Conservation (phyloP, 805 yeast species). For the Nakazawaea pomicola region DNA sequence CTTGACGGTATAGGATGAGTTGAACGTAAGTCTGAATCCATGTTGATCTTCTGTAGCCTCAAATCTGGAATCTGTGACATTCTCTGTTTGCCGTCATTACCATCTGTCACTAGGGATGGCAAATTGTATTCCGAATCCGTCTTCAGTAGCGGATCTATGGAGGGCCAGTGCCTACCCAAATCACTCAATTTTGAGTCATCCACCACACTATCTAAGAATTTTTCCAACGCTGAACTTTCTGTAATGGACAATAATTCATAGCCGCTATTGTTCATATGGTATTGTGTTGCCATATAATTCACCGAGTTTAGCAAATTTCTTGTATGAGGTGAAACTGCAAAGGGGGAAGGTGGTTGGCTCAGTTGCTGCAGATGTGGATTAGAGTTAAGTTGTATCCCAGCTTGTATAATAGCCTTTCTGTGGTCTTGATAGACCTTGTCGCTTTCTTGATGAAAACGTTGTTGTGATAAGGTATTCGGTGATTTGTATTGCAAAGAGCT, state of each 20-base stretch:
- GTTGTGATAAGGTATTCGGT: conserved; percentile 5
- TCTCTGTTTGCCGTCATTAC: background rate
- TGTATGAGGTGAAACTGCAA: conserved; percentile 28
- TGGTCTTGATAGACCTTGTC: conserved; percentile 7
- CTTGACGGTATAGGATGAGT: conserved; percentile 7
- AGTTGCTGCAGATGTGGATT: background rate
- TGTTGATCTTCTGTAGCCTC: conserved; percentile 1
- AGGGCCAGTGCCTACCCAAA: conserved; percentile 27
- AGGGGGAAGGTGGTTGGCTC: conserved; percentile 4
- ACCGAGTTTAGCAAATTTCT: conserved; percentile 24
- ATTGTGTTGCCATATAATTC: conserved; percentile 20
- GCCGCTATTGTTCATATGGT: conserved; percentile 11
- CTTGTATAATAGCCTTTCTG: conserved; percentile 12
- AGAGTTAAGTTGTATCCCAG: conserved; percentile 1
- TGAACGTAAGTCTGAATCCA: background rate
- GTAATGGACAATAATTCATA: conserved; percentile 27
- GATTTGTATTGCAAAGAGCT: conserved; percentile 4
- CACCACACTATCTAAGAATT: conserved; percentile 31
- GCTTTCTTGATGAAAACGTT: background rate
- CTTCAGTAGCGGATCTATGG: conserved; percentile 23
- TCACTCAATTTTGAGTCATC: conserved; percentile 24
- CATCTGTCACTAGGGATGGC: conserved; percentile 4
- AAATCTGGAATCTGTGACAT: conserved; percentile 3
- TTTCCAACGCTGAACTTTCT: conserved; percentile 29
- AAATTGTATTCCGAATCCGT: background rate